Evolutionary conservation across 345 rosid species (phyloP).

Genomic region (Salix udensis): DNA sequence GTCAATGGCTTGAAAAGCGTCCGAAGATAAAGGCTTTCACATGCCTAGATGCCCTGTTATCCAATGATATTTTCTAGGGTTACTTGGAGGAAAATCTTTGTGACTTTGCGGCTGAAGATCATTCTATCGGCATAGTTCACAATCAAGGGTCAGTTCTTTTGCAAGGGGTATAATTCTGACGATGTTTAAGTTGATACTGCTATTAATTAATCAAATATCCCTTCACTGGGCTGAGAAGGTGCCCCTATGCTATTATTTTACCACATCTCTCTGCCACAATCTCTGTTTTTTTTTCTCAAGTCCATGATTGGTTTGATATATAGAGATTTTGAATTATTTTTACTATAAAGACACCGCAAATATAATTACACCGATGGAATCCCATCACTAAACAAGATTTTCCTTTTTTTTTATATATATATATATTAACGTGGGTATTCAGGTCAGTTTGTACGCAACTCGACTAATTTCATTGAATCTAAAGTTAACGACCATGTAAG

Average conservation of each 20-base stretch:
- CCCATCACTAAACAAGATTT: no score
- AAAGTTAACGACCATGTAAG: no score
- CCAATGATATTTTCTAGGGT: not conserved
- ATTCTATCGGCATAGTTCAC: slow-evolving; percentile 1
- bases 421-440: no score
- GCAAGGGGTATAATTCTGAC: not conserved
- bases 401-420: no score
- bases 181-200: not conserved
- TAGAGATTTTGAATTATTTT: no score
- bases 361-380: no score
- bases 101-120: not conserved
- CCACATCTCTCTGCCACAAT: not conserved
- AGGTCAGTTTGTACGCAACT: accelerated
- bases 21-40: not conserved
- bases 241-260: not conserved
- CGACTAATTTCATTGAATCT: no score
- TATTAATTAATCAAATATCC: no score
- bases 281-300: not conserved
- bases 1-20: not conserved
- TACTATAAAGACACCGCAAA: no score
- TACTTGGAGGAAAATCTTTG: not conserved
- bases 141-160: not conserved
- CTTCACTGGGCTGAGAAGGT: not conserved
- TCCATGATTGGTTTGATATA: not conserved
- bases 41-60: not conserved